Evolutionary conservation across 1,284 basidiomycete genomes (phyloP), one percentile per base, ranked within the genome.

Genomic region (Puccinia polysora): DNA sequence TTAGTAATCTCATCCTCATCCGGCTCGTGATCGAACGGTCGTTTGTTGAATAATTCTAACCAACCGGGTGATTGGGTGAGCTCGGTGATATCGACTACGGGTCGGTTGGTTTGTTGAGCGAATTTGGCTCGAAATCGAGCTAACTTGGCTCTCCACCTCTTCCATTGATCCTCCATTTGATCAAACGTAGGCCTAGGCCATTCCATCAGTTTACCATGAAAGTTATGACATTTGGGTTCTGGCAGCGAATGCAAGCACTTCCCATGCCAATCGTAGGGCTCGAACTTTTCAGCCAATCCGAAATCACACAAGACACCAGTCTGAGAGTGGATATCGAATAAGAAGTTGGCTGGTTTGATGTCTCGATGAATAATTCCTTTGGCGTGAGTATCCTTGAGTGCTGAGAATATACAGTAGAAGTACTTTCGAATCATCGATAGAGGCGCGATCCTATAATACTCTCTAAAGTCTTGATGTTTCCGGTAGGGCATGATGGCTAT

Each of bases 301-400:
- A 97, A 97, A 80, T 98, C 95, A 76, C 92, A 95, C 8, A 99
- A 82, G 0, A 90, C 90, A 10, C 96, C 95, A 5, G 87, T 83
- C 1, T 89, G 89, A 3, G 87, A 89, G 53, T 85, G 85, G 36
- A 91, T 88, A 80, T 98, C 91, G 80, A 90, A 98, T 38, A 98
- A 84, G 78, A 98, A 98, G 81, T 98, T 98, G 74, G 95, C 95
- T 18, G 95, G 96, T 79, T 98, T 98, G 77, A 98, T 91, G 80
- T 98, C 95, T 43, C 95, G 90, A 81, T 98, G 95, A 62, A 98
- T 90, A 77, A 98, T 89, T 6, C 85, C 86, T 60, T 90, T 84
- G n/a, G 86, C 82, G 79, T 98, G 96, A 25, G 91, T 89, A 76
- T 95, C 92, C 63, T 89, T 87, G 65, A 98, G 81, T 0, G 91